Percentiles rank a stretch among this genome's conserved stretches.
phyloP scores from a whole-genome alignment of 306 rosid species.

The Sesbania bispinosa region DNA sequence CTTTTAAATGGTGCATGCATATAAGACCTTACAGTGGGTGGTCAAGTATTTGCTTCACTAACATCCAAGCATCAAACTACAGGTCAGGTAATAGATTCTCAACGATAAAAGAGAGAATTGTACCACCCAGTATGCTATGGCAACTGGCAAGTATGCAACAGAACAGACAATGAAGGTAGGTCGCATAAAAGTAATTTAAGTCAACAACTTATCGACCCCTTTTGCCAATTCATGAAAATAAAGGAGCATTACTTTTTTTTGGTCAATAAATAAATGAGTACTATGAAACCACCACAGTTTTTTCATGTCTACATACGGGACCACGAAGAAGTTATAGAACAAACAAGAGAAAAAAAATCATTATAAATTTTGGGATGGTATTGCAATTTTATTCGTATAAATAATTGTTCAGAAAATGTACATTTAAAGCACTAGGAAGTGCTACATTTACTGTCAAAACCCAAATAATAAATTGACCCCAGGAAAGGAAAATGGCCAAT shows the following conservation, averaged over 20 bases:
- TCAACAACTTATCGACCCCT: background rate
- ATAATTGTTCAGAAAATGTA: background rate
- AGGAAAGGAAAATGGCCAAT: constrained; percentile 19
- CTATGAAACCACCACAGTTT: background rate
- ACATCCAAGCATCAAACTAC: too few relatives aligned
- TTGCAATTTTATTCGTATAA: constrained; percentile 1
- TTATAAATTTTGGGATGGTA: background rate
- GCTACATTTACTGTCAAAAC: constrained; percentile 2
- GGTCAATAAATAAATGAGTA: background rate
- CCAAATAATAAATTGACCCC: constrained; percentile 6
- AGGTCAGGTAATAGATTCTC: too few relatives aligned
- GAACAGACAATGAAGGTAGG: too few relatives aligned
- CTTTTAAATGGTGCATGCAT: too few relatives aligned
- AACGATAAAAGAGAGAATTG: too few relatives aligned
- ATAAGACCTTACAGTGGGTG: too few relatives aligned
- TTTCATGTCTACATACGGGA: background rate
- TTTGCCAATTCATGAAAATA: background rate
- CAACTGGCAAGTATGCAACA: too few relatives aligned
- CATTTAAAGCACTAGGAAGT: background rate
- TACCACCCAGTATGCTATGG: too few relatives aligned
- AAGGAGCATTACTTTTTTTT: too few relatives aligned
- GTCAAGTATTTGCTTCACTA: too few relatives aligned
- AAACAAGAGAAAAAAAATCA: background rate
- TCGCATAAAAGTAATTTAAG: too few relatives aligned
- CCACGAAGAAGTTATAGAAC: background rate